Evolutionary conservation across 352 stramenopile genomes (phyloP).

Genomic region (Phytophthora capsici): DNA sequence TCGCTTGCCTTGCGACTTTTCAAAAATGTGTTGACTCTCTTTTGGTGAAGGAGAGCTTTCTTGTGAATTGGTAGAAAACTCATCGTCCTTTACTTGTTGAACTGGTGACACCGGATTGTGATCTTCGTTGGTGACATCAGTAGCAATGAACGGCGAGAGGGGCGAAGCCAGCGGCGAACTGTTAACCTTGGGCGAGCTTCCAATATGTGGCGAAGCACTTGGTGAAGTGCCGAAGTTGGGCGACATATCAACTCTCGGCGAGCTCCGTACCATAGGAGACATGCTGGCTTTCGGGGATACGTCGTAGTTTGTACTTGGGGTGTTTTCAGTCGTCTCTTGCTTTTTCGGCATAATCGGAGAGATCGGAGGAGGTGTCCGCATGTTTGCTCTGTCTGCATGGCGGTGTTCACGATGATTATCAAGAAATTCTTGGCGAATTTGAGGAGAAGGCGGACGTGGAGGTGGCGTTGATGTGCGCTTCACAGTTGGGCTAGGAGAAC

Average conservation of each 20-base stretch:
- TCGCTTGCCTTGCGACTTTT: conserved; percentile 17
- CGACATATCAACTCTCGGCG: conserved; percentile 20
- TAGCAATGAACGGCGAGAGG: conserved; percentile 24
- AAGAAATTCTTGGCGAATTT: conserved; percentile 26
- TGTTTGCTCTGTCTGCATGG: conserved; percentile 22
- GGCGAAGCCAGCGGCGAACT: conserved; percentile 38
- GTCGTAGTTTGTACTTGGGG: conserved; percentile 24
- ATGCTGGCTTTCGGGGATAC: conserved; percentile 30
- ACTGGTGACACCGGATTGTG: conserved; percentile 4
- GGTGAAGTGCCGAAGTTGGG: conserved; percentile 25
- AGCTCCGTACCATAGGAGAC: conserved; percentile 22
- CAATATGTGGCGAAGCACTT: conserved; percentile 21
- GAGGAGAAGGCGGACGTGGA: conserved; percentile 33
- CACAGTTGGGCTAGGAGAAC: conserved; percentile 31
- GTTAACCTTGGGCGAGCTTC: conserved; percentile 37
- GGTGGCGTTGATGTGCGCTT: conserved; percentile 38
- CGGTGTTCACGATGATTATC: conserved; percentile 20
- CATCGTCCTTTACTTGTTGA: conserved; percentile 15
- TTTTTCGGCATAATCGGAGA: conserved; percentile 29
- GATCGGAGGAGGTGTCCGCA: conserved; percentile 25
- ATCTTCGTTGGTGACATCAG: conserved; percentile 7
- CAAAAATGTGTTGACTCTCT: conserved; percentile 10
- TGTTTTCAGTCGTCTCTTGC: conserved; percentile 13
- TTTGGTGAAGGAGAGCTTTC: conserved; percentile 5
- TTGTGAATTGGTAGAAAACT: not conserved